These are phyloP conservation scores for Pleurotus platypus DNA, from an alignment of 768 basidiomycete species.

Conservation along the genomic window DNA sequence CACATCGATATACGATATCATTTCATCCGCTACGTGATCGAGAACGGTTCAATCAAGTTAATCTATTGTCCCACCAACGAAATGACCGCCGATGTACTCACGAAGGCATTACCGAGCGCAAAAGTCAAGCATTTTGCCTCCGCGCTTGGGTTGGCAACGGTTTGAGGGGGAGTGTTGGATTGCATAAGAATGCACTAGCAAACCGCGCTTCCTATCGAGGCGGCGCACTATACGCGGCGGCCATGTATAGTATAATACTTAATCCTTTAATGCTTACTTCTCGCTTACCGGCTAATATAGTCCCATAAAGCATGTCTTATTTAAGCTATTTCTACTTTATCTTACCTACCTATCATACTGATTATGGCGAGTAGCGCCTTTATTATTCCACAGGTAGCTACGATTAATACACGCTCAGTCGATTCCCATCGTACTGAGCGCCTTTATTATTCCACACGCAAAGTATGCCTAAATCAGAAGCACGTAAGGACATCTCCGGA, in stretches of 20 bases:
- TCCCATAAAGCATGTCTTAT: no score
- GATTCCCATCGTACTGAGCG: no score
- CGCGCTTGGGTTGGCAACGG: conserved; percentile 3
- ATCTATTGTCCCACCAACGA: conserved; percentile 15
- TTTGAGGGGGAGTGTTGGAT: conserved; percentile 14
- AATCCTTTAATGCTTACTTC: not conserved
- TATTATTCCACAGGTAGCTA: no score
- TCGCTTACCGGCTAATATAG: not conserved
- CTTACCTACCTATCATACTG: no score
- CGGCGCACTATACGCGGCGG: not conserved
- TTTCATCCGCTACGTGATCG: conserved; percentile 19
- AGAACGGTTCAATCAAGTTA: conserved; percentile 8
- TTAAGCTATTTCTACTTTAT: no score
- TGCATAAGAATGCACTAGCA: not conserved
- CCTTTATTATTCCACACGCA: conserved; percentile 17
- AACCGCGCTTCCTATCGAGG: not conserved
- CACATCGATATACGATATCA: conserved; percentile 30
- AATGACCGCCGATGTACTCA: conserved; percentile 27
- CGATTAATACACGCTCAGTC: no score
- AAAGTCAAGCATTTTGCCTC: conserved; percentile 12
- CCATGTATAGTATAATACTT: not conserved
- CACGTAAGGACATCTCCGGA: not conserved
- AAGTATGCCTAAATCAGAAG: conserved; percentile 51
- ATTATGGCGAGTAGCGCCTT: no score
- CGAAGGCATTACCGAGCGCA: conserved; percentile 14